Percentiles rank a stretch among this genome's conserved stretches.
phyloP scores from a whole-genome alignment of 1,139 yeast genomes.

The Debaryomyces psychrophilus region DNA sequence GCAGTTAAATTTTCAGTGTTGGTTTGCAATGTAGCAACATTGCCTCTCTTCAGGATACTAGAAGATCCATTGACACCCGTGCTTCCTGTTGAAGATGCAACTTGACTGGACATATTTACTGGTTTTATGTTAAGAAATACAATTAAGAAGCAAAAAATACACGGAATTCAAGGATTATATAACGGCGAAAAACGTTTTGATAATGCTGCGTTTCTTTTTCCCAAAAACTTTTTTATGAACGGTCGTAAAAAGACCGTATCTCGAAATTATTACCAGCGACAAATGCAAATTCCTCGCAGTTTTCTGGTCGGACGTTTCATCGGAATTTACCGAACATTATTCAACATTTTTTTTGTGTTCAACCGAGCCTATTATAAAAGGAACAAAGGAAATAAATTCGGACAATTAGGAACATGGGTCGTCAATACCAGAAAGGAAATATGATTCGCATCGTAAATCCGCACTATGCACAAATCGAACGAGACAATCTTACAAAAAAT shows the following conservation, averaged over 20 bases:
- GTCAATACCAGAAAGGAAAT: not conserved
- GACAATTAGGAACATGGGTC: not conserved
- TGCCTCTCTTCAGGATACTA: constrained; percentile 35
- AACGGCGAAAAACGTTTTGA: not conserved
- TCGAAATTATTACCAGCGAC: not conserved
- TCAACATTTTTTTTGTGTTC: constrained; percentile 1
- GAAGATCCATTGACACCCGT: constrained; percentile 14
- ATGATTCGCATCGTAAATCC: not conserved
- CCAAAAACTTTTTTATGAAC: not conserved
- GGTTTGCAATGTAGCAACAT: constrained; percentile 37
- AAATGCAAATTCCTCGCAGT: not conserved
- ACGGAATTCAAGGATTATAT: constrained; percentile 1
- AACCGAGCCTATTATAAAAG: not conserved
- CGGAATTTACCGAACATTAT: not conserved
- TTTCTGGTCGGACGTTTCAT: not conserved
- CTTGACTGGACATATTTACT: constrained; percentile 13
- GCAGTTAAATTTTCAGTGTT: constrained; percentile 35
- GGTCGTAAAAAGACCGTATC: not conserved
- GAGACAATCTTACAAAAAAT: too few relatives aligned
- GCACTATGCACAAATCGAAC: too few relatives aligned
- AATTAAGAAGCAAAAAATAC: not conserved
- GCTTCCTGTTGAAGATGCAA: constrained; percentile 8
- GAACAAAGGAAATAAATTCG: not conserved
- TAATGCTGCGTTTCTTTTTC: constrained; percentile 4
- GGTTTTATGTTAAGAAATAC: not conserved